Percentiles rank a stretch among this genome's conserved stretches.
Conservation (phyloP, 805 yeast genomes). For the Soucietia sequanensis region DNA sequence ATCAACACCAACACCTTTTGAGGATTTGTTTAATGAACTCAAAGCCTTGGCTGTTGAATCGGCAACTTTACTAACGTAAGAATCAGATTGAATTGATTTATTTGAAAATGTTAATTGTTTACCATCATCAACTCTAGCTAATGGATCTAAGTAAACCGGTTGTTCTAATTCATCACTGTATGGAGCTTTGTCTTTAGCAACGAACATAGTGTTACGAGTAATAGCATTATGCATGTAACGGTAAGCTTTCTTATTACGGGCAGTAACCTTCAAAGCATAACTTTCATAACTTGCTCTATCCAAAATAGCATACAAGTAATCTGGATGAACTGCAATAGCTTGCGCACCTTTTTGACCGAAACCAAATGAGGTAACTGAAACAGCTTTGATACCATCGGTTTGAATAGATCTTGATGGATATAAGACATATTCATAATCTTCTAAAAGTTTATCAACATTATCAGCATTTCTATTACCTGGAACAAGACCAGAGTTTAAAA, state of each 20-base stretch:
- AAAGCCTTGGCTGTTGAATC: slow-evolving; percentile 65
- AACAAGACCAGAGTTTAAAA: slow-evolving; percentile 86
- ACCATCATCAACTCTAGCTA: slow-evolving; percentile 66
- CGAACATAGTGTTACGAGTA: slow-evolving; percentile 85
- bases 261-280: slow-evolving; percentile 67
- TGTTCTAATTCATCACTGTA: slow-evolving; percentile 86
- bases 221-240: slow-evolving; percentile 95
- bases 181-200: slow-evolving; percentile 92
- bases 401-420: slow-evolving; percentile 92
- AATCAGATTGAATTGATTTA: slow-evolving; percentile 48
- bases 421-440: slow-evolving; percentile 82
- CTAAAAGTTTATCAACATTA: slow-evolving; percentile 81
- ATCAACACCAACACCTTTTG: slow-evolving; percentile 91
- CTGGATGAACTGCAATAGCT: slow-evolving; percentile 88
- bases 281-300: slow-evolving; percentile 67
- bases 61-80: slow-evolving; percentile 48
- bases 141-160: slow-evolving; percentile 92
- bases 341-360: slow-evolving; percentile 99
- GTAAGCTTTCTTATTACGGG: slow-evolving; percentile 87
- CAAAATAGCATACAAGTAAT: slow-evolving; percentile 84
- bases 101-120: slow-evolving; percentile 46
- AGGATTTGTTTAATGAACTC: slow-evolving; percentile 51
- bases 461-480: slow-evolving; percentile 99
- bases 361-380: slow-evolving; percentile 95
- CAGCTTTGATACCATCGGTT: slow-evolving; percentile 98